phyloP scores from a whole-genome alignment of 768 basidiomycete species.

The Pleurotus sapidus region DNA sequence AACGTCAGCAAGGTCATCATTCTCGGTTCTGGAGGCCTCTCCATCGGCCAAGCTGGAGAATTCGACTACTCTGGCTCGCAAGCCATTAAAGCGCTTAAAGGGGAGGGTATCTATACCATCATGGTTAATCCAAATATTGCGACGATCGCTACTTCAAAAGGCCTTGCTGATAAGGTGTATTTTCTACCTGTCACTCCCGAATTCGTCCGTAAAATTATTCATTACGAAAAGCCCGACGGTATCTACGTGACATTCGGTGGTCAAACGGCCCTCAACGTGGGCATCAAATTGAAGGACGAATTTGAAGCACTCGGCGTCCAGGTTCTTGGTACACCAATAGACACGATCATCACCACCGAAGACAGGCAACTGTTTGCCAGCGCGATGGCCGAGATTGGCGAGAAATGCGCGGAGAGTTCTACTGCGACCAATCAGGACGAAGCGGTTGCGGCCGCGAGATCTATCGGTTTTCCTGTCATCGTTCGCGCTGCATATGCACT shows the following conservation, averaged over 20 bases:
- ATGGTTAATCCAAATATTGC: slow-evolving; percentile 99
- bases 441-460: slow-evolving; percentile 74
- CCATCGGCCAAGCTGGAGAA: slow-evolving; percentile 98
- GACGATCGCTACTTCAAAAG: slow-evolving; percentile 96
- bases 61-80: slow-evolving; percentile 99
- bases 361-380: slow-evolving; percentile 92
- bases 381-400: slow-evolving; percentile 94
- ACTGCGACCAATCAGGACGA: slow-evolving; percentile 88
- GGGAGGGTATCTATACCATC: slow-evolving; percentile 98
- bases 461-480: slow-evolving; percentile 94
- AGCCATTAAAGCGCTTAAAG: slow-evolving; percentile 98
- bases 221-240: slow-evolving; percentile 97
- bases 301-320: slow-evolving; percentile 86
- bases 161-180: slow-evolving; percentile 98
- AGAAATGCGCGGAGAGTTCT: slow-evolving; percentile 88
- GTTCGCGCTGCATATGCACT: slow-evolving; percentile 96
- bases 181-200: slow-evolving; percentile 98
- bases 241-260: slow-evolving; percentile 99
- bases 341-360: slow-evolving; percentile 96
- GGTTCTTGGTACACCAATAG: slow-evolving; percentile 95
- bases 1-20: slow-evolving; percentile 93
- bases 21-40: slow-evolving; percentile 94
- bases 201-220: slow-evolving; percentile 96
- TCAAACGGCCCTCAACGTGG: slow-evolving; percentile 95
- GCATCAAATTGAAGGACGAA: slow-evolving; percentile 97